A percentile compares a stretch with the other conserved stretches of the same genome.
Conservation (phyloP, 163 green algal species). For the Chlamydomonas reinhardtii region DNA sequence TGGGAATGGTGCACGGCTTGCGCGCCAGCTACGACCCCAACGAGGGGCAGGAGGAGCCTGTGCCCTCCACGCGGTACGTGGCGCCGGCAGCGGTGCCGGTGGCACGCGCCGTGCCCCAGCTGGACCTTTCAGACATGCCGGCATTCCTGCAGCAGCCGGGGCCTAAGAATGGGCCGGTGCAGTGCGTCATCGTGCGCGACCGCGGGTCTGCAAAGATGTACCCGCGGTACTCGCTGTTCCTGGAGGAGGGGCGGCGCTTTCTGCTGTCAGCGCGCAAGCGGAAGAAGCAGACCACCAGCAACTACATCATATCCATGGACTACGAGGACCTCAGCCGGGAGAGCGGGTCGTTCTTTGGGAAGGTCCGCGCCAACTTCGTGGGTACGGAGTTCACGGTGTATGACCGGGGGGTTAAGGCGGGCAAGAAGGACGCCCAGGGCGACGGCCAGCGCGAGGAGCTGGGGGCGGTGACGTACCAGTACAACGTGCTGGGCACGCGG, state of each 20-base stretch:
- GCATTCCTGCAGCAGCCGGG: slow-evolving; percentile 71
- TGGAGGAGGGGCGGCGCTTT: slow-evolving; percentile 80
- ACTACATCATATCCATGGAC: slow-evolving; percentile 88
- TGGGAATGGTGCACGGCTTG: slow-evolving; percentile 46
- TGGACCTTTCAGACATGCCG: slow-evolving; percentile 61
- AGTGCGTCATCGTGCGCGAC: slow-evolving; percentile 87
- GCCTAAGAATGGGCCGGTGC: slow-evolving; percentile 65
- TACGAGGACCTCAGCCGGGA: slow-evolving; percentile 69
- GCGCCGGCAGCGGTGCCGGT: not conserved
- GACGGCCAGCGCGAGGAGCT: slow-evolving; percentile 68
- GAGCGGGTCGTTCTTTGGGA: slow-evolving; percentile 82
- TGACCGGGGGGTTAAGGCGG: slow-evolving; percentile 78
- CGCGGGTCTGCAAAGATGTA: slow-evolving; percentile 70
- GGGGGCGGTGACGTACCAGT: slow-evolving; percentile 86
- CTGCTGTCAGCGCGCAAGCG: slow-evolving; percentile 89
- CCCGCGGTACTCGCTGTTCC: slow-evolving; percentile 82
- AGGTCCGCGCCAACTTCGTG: slow-evolving; percentile 94
- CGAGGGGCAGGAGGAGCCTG: slow-evolving; percentile 34
- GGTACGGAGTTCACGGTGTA: slow-evolving; percentile 94
- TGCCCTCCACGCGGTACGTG: not conserved
- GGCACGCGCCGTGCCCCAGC: not conserved
- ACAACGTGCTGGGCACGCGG: slow-evolving; percentile 94
- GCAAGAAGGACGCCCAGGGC: slow-evolving; percentile 41
- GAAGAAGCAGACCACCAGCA: slow-evolving; percentile 82
- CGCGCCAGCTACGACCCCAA: slow-evolving; percentile 53